Conservation (phyloP, 768 basidiomycete species). For the Pleurotus cornucopiae region DNA sequence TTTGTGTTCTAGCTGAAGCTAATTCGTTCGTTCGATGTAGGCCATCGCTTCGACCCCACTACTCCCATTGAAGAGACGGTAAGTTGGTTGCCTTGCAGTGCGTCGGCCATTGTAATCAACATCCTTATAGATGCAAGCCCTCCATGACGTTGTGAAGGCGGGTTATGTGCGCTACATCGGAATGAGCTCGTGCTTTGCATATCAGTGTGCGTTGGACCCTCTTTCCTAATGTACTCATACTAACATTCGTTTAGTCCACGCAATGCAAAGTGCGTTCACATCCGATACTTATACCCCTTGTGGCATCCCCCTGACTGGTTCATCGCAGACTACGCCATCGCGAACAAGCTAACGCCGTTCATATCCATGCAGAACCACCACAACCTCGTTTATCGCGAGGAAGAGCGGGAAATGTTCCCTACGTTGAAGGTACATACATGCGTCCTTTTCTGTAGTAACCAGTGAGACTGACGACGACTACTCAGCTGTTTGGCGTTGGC, state of each 20-base stretch:
- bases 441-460: not conserved
- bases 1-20: too few relatives aligned
- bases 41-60: conserved; percentile 51
- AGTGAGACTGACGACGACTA: not conserved
- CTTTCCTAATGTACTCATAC: not conserved
- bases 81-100: not conserved
- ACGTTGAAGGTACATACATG: conserved; percentile 29
- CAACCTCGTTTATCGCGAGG: conserved; percentile 58
- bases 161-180: conserved; percentile 62
- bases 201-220: conserved; percentile 35
- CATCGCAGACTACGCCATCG: conserved; percentile 51
- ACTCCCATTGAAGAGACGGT: conserved; percentile 59
- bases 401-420: conserved; percentile 64
- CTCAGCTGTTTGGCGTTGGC: conserved; percentile 49
- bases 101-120: too few relatives aligned
- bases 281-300: not conserved
- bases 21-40: conserved; percentile 16
- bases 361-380: conserved; percentile 72
- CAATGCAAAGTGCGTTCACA: conserved; percentile 46
- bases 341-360: conserved; percentile 55
- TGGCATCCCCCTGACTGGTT: too few relatives aligned
- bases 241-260: conserved; percentile 32
- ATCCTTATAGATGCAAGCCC: conserved; percentile 53
- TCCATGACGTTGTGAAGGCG: conserved; percentile 64
- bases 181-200: conserved; percentile 53